A percentile compares a stretch with the other conserved stretches of the same genome.
Evolutionary conservation across 139 green algal species (phyloP).

Genomic region (Chlorella ohadii): DNA sequence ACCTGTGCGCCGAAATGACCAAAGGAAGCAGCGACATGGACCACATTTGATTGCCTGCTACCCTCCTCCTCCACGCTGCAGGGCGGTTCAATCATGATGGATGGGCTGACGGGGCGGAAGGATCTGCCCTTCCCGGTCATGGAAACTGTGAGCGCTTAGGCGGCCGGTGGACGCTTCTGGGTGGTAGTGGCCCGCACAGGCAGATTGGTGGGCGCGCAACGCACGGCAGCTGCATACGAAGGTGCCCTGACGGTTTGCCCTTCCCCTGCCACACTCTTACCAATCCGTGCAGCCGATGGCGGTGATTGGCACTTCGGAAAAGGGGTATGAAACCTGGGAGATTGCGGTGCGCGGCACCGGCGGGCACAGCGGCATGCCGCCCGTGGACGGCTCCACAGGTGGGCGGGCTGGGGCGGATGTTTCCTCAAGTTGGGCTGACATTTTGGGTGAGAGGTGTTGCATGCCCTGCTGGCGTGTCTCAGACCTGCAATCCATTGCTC

Average conservation of each 20-base stretch:
- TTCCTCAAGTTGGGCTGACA: too few relatives aligned
- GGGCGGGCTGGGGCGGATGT: background rate
- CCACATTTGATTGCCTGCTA: too few relatives aligned
- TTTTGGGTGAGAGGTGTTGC: too few relatives aligned
- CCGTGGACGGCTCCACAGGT: conserved; percentile 54
- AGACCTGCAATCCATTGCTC: too few relatives aligned
- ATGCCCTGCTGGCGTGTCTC: too few relatives aligned
- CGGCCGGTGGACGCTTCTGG: too few relatives aligned
- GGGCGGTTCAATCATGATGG: conserved; percentile 29
- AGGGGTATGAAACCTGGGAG: conserved; percentile 44
- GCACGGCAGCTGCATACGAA: too few relatives aligned
- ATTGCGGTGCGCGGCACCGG: conserved; percentile 51
- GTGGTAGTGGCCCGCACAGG: background rate
- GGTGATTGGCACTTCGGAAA: conserved; percentile 74
- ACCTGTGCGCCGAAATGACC: too few relatives aligned
- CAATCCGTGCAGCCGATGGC: conserved; percentile 50
- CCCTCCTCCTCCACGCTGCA: background rate
- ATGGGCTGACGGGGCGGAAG: conserved; percentile 49
- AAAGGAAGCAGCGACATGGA: too few relatives aligned
- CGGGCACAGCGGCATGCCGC: conserved; percentile 76
- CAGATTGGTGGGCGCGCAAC: background rate
- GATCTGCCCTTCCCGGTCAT: background rate
- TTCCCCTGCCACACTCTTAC: too few relatives aligned
- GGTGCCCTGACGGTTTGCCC: too few relatives aligned
- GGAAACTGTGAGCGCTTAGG: background rate